Percentiles rank a stretch among this genome's conserved stretches.
These are phyloP conservation scores for Chloromonas sp. DNA, from an alignment of 163 green algal species.

Conservation along the genomic window DNA sequence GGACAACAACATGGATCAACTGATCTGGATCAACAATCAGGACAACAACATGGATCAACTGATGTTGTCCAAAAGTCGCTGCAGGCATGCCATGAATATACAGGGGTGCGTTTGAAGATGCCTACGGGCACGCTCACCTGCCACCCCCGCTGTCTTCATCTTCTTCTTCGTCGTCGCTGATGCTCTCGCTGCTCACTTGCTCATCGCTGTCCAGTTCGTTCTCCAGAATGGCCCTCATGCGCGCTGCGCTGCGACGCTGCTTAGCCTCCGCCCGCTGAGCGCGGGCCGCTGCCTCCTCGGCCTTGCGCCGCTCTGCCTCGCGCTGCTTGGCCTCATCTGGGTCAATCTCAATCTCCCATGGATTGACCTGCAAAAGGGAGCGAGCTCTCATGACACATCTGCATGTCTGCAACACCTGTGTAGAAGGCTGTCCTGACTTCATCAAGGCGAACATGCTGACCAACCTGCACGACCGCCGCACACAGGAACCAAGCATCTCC, in stretches of 20 bases:
- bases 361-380: constrained; percentile 35
- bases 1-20: background rate
- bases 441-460: too few relatives aligned
- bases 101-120: too few relatives aligned
- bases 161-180: background rate
- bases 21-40: background rate
- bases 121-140: background rate
- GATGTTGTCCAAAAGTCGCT: background rate
- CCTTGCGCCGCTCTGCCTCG: constrained; percentile 15
- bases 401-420: too few relatives aligned
- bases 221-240: background rate
- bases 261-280: constrained; percentile 8
- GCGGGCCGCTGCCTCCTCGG: constrained; percentile 7
- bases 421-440: too few relatives aligned
- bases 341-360: constrained; percentile 58
- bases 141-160: background rate
- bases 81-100: background rate
- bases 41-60: background rate
- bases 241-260: background rate
- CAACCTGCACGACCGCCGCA: too few relatives aligned
- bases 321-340: constrained; percentile 14
- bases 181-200: background rate
- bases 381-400: too few relatives aligned
- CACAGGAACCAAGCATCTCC: too few relatives aligned
- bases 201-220: background rate